A percentile compares a stretch with the other conserved stretches of the same genome.
Conservation (phyloP, 75 land plant species). For the Larix kaempferi region DNA sequence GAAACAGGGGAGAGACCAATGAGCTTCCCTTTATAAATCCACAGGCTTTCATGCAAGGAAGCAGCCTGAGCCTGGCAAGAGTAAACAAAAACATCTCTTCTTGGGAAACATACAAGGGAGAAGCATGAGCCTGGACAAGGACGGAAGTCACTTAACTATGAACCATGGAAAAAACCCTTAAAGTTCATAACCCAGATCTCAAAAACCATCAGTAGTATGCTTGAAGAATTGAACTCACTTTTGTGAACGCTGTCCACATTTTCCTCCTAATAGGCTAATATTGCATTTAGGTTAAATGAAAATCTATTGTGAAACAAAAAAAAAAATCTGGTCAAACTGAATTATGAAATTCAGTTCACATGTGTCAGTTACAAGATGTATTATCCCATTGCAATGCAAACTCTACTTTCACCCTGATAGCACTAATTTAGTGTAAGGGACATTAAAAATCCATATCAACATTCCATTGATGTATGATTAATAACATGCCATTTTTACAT, state of each 20-base stretch:
- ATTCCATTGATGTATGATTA: background rate
- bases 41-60: too few relatives aligned
- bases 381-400: background rate
- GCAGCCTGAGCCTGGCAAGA: too few relatives aligned
- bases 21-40: too few relatives aligned
- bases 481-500: background rate
- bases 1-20: too few relatives aligned
- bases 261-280: too few relatives aligned
- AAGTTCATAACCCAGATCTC: too few relatives aligned
- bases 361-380: background rate
- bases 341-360: background rate
- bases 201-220: background rate
- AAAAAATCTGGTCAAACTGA: background rate
- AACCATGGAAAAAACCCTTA: too few relatives aligned
- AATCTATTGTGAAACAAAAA: background rate
- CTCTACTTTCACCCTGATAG: background rate
- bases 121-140: too few relatives aligned
- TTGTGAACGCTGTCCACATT: background rate
- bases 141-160: too few relatives aligned
- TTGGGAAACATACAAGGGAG: too few relatives aligned
- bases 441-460: background rate
- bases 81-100: too few relatives aligned
- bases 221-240: background rate
- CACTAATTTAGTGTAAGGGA: conserved; percentile 2
- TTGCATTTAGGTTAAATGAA: background rate